A percentile compares a stretch with the other conserved stretches of the same genome.
phyloP scores from a whole-genome alignment of 75 land plant genomes.

The Selaginella moellendorffii region DNA sequence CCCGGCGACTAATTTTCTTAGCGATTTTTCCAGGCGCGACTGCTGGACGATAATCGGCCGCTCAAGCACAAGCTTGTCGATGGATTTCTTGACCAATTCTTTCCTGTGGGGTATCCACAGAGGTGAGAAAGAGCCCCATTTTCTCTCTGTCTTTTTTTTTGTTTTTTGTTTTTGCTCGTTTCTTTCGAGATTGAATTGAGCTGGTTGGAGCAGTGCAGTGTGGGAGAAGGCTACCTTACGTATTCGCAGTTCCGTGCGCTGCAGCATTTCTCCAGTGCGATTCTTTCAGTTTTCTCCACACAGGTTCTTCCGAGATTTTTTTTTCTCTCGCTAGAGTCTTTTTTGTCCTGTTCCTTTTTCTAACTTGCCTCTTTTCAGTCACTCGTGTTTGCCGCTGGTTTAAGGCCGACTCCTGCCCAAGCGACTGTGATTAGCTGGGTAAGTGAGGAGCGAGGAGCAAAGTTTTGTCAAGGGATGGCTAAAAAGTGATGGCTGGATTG shows the following conservation, averaged over 20 bases:
- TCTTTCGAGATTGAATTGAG: no score
- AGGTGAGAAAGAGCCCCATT: no score
- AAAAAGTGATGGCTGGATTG: background rate
- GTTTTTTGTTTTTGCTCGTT: background rate
- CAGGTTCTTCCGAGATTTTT: conserved; percentile 38
- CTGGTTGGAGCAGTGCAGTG: no score
- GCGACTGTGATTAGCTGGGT: conserved; percentile 97
- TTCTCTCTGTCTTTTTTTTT: no score
- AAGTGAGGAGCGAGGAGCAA: conserved; percentile 10
- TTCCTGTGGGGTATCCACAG: conserved; percentile 70
- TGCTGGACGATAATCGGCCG: conserved; percentile 55
- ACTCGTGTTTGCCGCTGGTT: conserved; percentile 92
- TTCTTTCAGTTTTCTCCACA: conserved; percentile 73
- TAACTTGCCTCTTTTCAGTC: conserved; percentile 37
- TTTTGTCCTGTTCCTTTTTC: conserved; percentile 12
- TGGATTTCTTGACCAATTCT: conserved; percentile 64
- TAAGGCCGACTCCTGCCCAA: conserved; percentile 94
- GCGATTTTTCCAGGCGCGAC: conserved; percentile 27
- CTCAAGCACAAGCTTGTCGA: conserved; percentile 38
- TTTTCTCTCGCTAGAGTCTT: background rate
- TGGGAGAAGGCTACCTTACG: conserved; percentile 79
- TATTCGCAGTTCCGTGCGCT: conserved; percentile 85
- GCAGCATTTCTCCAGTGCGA: conserved; percentile 89
- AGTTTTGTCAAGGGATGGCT: background rate
- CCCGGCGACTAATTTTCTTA: background rate